Conservation (phyloP, 2,329 filamentous ascomycete species). For the Fusarium caatingaense region DNA sequence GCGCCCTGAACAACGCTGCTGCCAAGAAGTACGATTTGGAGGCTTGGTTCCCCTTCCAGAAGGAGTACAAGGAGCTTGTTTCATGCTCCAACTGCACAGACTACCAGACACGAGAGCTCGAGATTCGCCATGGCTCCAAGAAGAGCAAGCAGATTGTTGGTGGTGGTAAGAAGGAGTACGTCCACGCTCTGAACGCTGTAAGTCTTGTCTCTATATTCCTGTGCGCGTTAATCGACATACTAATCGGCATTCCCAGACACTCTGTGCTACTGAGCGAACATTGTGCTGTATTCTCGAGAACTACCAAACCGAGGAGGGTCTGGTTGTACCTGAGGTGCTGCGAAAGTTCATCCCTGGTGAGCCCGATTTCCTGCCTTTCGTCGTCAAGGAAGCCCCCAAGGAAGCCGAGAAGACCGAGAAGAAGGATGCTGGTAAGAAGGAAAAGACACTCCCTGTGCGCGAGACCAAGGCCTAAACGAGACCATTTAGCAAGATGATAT, state of each 20-base stretch:
- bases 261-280: constrained; percentile 91
- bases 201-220: constrained; percentile 9
- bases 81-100: constrained; percentile 98
- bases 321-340: constrained; percentile 83
- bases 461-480: constrained; percentile 44
- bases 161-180: constrained; percentile 91
- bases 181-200: constrained; percentile 86
- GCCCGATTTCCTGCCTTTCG: constrained; percentile 89
- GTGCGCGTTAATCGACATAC: neutral
- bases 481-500: constrained; percentile 5
- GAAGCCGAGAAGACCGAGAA: constrained; percentile 57
- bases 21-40: constrained; percentile 97
- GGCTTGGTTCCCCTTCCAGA: constrained; percentile 95
- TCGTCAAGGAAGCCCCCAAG: constrained; percentile 85
- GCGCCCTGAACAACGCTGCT: constrained; percentile 80
- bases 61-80: constrained; percentile 98
- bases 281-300: constrained; percentile 97
- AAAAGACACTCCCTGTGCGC: constrained; percentile 44
- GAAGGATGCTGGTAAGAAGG: constrained; percentile 43
- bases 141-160: constrained; percentile 60
- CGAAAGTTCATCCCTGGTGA: constrained; percentile 91
- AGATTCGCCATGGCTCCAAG: constrained; percentile 92
- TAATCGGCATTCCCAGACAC: constrained; percentile 58
- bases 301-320: constrained; percentile 90
- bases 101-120: constrained; percentile 93